Evolutionary conservation across 768 basidiomycete genomes (phyloP).

Genomic region (Agaricus sinodeliciosus): DNA sequence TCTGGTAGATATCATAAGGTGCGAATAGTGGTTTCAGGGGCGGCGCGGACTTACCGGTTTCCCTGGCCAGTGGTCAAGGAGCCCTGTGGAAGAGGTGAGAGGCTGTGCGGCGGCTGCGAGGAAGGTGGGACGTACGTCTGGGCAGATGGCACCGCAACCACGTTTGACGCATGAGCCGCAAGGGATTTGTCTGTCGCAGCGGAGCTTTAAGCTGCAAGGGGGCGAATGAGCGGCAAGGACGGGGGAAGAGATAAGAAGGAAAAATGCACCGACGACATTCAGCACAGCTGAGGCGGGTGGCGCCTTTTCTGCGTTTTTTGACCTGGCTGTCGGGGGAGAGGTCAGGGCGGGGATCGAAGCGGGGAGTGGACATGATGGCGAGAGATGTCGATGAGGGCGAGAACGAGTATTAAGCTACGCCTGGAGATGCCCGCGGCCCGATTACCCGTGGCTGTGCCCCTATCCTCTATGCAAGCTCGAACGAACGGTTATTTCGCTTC

Average conservation of each 20-base stretch:
- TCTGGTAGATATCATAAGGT: slow-evolving; percentile 23
- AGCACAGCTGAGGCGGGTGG: slow-evolving; percentile 72
- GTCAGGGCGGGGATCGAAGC: slow-evolving; percentile 24
- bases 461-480: too few species aligned
- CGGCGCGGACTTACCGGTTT: slow-evolving; percentile 46
- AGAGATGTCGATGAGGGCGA: slow-evolving; percentile 13
- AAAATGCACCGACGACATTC: slow-evolving; percentile 62
- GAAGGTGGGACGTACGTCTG: slow-evolving; percentile 48
- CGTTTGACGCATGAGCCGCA: slow-evolving; percentile 79
- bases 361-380: slow-evolving; percentile 29
- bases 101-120: slow-evolving; percentile 4
- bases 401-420: background rate
- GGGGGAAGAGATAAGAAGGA: slow-evolving; percentile 9
- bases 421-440: too few species aligned
- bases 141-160: slow-evolving; percentile 77
- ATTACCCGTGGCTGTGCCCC: too few species aligned
- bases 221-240: slow-evolving; percentile 5
- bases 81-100: slow-evolving; percentile 35
- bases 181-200: slow-evolving; percentile 72
- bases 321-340: slow-evolving; percentile 22
- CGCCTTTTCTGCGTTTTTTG: slow-evolving; percentile 64
- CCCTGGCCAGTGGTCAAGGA: slow-evolving; percentile 65
- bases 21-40: background rate
- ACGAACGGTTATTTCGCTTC: too few species aligned
- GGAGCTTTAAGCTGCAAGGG: slow-evolving; percentile 48